Evolutionary conservation across 352 stramenopile genomes (phyloP).

Genomic region (Phytophthora fragariae): DNA sequence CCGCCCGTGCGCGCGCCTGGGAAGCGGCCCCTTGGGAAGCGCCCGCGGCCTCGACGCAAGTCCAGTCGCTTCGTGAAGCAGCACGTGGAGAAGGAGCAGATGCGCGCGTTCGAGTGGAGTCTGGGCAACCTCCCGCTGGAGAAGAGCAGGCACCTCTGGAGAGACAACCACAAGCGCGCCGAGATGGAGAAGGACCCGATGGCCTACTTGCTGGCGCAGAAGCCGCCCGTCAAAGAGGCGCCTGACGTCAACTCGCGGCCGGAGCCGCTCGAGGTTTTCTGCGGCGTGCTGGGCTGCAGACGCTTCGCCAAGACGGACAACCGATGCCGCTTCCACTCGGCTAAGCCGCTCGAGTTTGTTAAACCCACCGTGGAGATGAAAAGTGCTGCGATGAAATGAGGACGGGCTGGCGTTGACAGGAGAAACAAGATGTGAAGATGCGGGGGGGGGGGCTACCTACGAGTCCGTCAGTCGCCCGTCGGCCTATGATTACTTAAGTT

Average conservation of each 20-base stretch:
- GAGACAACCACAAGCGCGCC: constrained; percentile 60
- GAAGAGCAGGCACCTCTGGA: constrained; percentile 64
- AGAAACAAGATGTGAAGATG: not conserved
- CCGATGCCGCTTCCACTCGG: constrained; percentile 70
- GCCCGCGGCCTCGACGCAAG: constrained; percentile 22
- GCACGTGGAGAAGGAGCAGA: constrained; percentile 53
- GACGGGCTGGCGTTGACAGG: not conserved
- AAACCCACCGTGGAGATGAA: not conserved
- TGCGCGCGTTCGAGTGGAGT: constrained; percentile 69
- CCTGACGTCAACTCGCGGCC: constrained; percentile 29
- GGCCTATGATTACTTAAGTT: constrained; percentile 35
- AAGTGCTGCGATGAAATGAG: constrained; percentile 16
- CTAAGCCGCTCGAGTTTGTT: constrained; percentile 34
- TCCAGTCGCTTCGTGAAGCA: constrained; percentile 42
- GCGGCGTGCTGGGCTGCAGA: constrained; percentile 44
- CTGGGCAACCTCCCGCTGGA: constrained; percentile 61
- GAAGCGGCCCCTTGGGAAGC: constrained; percentile 10
- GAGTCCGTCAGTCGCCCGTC: not conserved
- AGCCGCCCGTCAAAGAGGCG: constrained; percentile 6
- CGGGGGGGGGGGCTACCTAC: not conserved
- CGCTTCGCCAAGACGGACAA: constrained; percentile 73
- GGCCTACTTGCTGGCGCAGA: constrained; percentile 2
- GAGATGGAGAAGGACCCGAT: constrained; percentile 47
- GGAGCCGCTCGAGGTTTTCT: constrained; percentile 63
- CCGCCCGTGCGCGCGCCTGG: constrained; percentile 2